phyloP scores from a whole-genome alignment of 176 grass and related monocot genomes.

The Eleusine indica region DNA sequence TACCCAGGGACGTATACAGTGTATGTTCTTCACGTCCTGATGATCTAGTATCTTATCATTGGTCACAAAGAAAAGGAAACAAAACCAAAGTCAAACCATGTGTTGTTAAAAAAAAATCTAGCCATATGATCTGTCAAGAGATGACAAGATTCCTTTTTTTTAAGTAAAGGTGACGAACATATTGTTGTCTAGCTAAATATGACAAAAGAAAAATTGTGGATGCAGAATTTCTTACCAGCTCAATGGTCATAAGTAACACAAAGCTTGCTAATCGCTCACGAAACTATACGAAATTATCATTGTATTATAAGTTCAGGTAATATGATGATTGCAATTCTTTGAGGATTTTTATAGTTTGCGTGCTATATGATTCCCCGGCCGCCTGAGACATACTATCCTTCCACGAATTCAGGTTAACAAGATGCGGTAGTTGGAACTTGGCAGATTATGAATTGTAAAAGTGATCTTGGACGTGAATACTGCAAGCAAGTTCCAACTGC shows the following conservation, averaged over 20 bases:
- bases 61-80: not conserved
- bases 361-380: not conserved
- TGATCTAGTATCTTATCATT: not conserved
- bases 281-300: not conserved
- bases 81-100: constrained; percentile 4
- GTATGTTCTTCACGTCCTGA: not conserved
- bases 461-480: not conserved
- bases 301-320: not conserved
- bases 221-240: not conserved
- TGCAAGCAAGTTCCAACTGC: not conserved
- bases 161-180: no score
- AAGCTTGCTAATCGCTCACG: not conserved
- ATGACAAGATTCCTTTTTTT: no score
- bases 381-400: not conserved
- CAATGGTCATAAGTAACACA: no score
- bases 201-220: not conserved
- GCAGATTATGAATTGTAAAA: no score
- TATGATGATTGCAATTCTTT: not conserved
- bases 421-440: not conserved
- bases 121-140: not conserved
- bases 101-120: not conserved
- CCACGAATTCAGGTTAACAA: not conserved
- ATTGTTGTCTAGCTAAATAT: no score
- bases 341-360: not conserved
- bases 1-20: not conserved